Conservation (phyloP, 352 stramenopile species). For the Globisporangium echinulatum region DNA sequence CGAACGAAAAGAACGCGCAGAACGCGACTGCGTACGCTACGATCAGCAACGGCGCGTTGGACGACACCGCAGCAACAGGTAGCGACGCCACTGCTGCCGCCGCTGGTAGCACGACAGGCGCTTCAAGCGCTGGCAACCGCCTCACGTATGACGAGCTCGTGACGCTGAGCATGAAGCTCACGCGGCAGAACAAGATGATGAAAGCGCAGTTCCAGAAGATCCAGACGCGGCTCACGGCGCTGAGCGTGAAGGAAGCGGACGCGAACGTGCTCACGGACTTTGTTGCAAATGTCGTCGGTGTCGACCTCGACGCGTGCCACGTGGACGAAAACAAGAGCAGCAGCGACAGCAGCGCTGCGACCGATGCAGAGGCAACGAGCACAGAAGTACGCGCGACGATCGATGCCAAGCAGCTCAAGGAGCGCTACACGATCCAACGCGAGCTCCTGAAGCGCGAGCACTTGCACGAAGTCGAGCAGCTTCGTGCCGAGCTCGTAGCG, state of each 20-base stretch:
- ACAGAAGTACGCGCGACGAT: constrained; percentile 21
- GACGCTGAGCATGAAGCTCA: constrained; percentile 84
- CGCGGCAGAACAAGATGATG: constrained; percentile 85
- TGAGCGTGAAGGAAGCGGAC: constrained; percentile 39
- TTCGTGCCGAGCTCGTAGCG: constrained; percentile 9
- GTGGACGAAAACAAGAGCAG: constrained; percentile 10
- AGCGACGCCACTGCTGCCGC: background rate
- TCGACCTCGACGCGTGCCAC: constrained; percentile 58
- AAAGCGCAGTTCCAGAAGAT: constrained; percentile 79
- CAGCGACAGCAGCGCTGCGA: constrained; percentile 6
- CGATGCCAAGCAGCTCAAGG: constrained; percentile 32
- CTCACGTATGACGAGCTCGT: constrained; percentile 81
- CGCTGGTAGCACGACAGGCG: background rate
- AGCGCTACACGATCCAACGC: constrained; percentile 42
- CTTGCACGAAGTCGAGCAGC: constrained; percentile 9
- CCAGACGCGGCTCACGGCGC: constrained; percentile 37
- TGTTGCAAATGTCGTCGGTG: constrained; percentile 52
- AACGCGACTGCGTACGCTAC: constrained; percentile 6
- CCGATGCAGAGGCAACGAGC: constrained; percentile 2
- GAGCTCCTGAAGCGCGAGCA: constrained; percentile 39
- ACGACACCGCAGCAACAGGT: background rate
- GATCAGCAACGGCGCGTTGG: constrained; percentile 4
- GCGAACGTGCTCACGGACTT: constrained; percentile 41
- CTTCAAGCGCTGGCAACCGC: constrained; percentile 9
- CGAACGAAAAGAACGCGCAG: constrained; percentile 5